Evolutionary conservation across 345 rosid species (phyloP).

Genomic region (Erucastrum elatum): DNA sequence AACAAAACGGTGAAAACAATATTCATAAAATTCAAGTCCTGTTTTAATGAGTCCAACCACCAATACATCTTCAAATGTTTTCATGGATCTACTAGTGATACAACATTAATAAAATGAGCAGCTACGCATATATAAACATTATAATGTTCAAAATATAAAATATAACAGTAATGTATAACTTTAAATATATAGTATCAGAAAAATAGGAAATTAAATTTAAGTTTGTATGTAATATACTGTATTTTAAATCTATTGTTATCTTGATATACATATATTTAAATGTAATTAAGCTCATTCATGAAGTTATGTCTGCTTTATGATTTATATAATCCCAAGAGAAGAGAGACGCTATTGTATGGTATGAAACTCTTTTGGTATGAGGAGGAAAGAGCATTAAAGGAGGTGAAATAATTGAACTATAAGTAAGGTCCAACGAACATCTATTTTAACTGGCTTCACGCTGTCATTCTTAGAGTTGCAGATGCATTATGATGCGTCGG

Average conservation of each 20-base stretch:
- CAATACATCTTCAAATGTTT: neutral
- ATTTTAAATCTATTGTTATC: neutral
- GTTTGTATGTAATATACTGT: neutral
- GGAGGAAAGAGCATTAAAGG: slow-evolving; percentile 14
- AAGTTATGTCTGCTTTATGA: neutral
- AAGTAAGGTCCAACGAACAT: slow-evolving; percentile 18
- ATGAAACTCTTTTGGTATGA: neutral
- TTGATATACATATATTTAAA: neutral
- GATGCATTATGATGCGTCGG: slow-evolving; percentile 4
- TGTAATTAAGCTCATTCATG: neutral
- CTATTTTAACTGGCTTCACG: slow-evolving; percentile 25
- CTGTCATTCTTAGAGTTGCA: slow-evolving; percentile 29
- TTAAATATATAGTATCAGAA: neutral
- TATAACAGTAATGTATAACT: too few species aligned
- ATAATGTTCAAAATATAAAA: neutral
- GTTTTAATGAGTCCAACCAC: neutral
- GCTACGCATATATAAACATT: neutral
- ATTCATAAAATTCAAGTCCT: neutral
- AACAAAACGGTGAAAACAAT: neutral
- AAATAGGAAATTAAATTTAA: neutral
- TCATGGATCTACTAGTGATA: neutral
- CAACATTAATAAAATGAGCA: neutral
- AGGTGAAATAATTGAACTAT: slow-evolving; percentile 23
- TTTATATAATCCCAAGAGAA: neutral
- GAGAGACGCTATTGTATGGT: neutral